Conservation (phyloP, 495 filamentous ascomycete genomes). For the Xylaria palmicola region DNA sequence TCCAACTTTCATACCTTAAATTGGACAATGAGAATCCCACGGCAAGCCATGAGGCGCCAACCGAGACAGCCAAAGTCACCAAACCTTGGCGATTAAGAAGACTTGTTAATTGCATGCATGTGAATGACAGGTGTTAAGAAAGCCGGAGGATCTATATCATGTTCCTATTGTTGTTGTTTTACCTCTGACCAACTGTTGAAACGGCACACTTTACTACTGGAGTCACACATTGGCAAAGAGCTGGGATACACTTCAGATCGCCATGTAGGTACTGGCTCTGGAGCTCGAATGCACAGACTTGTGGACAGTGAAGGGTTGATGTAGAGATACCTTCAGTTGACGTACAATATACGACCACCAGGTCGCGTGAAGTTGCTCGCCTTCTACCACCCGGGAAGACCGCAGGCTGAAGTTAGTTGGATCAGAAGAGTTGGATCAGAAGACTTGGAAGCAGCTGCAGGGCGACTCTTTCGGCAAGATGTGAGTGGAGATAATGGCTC, state of each 20-base stretch:
- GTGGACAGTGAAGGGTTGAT: background rate
- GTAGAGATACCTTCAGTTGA: background rate
- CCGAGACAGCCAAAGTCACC: background rate
- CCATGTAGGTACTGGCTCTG: too few relatives aligned
- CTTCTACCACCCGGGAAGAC: background rate
- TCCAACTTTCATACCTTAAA: too few relatives aligned
- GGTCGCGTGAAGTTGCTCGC: background rate
- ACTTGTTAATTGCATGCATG: background rate
- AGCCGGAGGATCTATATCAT: background rate
- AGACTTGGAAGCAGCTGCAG: conserved; percentile 10
- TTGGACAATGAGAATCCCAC: too few relatives aligned
- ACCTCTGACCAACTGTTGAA: background rate
- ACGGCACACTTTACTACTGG: background rate
- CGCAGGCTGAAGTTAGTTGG: background rate
- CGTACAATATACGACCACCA: background rate
- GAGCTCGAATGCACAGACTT: background rate
- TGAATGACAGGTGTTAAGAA: too few relatives aligned
- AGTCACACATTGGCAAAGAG: background rate
- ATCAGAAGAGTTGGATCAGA: conserved; percentile 15
- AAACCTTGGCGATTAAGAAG: background rate
- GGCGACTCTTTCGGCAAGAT: conserved; percentile 13
- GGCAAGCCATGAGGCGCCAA: too few relatives aligned
- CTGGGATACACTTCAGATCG: background rate
- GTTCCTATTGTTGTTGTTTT: background rate
- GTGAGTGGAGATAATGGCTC: conserved; percentile 13